phyloP scores from a whole-genome alignment of 2,329 filamentous ascomycete species.

The Penicillium janthinellum region DNA sequence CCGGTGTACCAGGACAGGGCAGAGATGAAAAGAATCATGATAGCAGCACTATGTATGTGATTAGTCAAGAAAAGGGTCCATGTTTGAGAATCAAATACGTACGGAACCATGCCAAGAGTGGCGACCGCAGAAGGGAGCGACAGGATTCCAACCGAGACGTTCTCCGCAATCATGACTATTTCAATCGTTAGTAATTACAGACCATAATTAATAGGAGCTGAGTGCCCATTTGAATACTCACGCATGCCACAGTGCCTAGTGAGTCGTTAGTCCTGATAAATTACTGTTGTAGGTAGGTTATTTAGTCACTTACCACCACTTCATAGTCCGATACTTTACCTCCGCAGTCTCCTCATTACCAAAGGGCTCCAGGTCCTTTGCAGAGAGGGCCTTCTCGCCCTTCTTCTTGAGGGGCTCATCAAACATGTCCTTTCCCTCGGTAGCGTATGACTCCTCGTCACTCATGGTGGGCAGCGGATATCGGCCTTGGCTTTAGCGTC shows the following conservation, averaged over 20 bases:
- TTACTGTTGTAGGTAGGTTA: neutral
- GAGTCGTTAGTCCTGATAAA: slow-evolving; percentile 7
- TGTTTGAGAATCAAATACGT: slow-evolving; percentile 21
- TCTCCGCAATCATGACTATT: slow-evolving; percentile 60
- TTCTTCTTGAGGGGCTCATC: slow-evolving; percentile 18
- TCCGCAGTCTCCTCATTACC: slow-evolving; percentile 43
- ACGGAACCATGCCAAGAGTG: slow-evolving; percentile 57
- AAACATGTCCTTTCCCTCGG: slow-evolving; percentile 10
- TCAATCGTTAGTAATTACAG: neutral
- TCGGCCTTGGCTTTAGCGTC: slow-evolving; percentile 6
- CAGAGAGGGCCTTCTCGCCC: slow-evolving; percentile 19
- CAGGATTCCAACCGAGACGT: slow-evolving; percentile 60
- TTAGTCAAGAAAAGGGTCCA: neutral
- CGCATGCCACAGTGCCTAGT: slow-evolving; percentile 21
- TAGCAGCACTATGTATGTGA: slow-evolving; percentile 44
- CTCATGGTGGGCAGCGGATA: slow-evolving; percentile 17
- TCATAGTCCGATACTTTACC: slow-evolving; percentile 55
- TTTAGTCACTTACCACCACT: slow-evolving; percentile 40
- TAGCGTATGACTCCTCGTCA: slow-evolving; percentile 21
- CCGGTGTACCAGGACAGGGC: slow-evolving; percentile 61
- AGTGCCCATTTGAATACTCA: slow-evolving; percentile 6
- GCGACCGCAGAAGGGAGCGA: slow-evolving; percentile 58
- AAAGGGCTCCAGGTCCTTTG: slow-evolving; percentile 37
- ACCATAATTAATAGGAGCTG: slow-evolving; percentile 1
- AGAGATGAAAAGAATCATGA: slow-evolving; percentile 57